Conservation (phyloP, 495 filamentous ascomycete genomes). For the Parathielavia hyrcaniae region DNA sequence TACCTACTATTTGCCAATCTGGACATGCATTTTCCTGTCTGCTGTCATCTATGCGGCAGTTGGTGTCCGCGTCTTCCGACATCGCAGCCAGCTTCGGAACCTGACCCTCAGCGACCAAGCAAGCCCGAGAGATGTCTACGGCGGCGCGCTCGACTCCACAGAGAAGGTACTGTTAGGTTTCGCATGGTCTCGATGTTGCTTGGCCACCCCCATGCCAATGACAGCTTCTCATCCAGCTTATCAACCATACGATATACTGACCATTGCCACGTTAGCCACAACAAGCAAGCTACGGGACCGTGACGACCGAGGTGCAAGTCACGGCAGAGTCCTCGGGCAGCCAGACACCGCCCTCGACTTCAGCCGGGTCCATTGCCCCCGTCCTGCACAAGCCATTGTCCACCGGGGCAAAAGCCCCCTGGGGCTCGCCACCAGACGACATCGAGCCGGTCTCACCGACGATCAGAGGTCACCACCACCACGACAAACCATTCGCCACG, state of each 20-base stretch:
- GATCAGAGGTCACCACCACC: neutral
- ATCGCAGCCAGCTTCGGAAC: slow-evolving; percentile 50
- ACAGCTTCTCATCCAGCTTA: slow-evolving; percentile 4
- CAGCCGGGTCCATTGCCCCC: slow-evolving; percentile 14
- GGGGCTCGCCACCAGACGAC: slow-evolving; percentile 16
- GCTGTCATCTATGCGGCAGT: slow-evolving; percentile 66
- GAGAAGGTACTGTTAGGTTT: slow-evolving; percentile 36
- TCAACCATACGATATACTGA: neutral
- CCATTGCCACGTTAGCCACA: neutral
- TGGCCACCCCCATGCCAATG: neutral
- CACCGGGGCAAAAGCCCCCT: slow-evolving; percentile 13
- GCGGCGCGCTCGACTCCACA: slow-evolving; percentile 26
- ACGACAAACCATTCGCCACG: slow-evolving; percentile 19
- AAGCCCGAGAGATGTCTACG: slow-evolving; percentile 20
- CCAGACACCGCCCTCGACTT: slow-evolving; percentile 12
- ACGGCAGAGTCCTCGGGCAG: slow-evolving; percentile 25
- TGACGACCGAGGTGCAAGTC: slow-evolving; percentile 36
- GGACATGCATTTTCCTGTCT: slow-evolving; percentile 66
- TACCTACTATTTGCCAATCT: slow-evolving; percentile 77
- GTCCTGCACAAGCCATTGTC: slow-evolving; percentile 10
- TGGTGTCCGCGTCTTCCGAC: slow-evolving; percentile 60
- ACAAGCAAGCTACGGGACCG: slow-evolving; percentile 27
- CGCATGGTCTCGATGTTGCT: neutral
- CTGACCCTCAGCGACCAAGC: slow-evolving; percentile 39
- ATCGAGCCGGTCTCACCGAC: slow-evolving; percentile 5